phyloP scores from a whole-genome alignment of 208 protist genomes.

The Leishmania lainsoni region DNA sequence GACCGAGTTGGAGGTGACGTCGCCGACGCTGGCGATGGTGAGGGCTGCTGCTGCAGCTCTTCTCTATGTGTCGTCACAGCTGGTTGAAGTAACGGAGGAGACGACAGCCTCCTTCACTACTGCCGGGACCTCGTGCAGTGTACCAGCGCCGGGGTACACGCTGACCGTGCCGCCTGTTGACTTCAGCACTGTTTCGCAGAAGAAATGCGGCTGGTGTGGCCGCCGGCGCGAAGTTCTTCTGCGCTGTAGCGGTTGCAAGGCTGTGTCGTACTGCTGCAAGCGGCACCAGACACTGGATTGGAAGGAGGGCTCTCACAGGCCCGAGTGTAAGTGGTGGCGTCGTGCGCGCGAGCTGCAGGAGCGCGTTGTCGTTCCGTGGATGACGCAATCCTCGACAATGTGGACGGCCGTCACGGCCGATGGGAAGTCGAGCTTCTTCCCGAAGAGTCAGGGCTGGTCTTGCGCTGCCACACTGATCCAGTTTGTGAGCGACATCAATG shows the following conservation, averaged over 20 bases:
- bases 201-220: slow-evolving; percentile 68
- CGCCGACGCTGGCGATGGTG: slow-evolving; percentile 44
- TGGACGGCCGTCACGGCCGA: background rate
- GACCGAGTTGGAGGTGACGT: slow-evolving; percentile 36
- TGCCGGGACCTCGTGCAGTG: background rate
- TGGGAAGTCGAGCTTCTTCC: background rate
- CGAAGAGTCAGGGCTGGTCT: slow-evolving; percentile 21
- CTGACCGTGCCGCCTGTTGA: slow-evolving; percentile 21
- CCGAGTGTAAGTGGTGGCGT: slow-evolving; percentile 60
- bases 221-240: slow-evolving; percentile 61
- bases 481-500: slow-evolving; percentile 40
- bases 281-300: slow-evolving; percentile 79
- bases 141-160: slow-evolving; percentile 26
- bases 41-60: slow-evolving; percentile 44
- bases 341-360: slow-evolving; percentile 50
- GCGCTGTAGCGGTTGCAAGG: slow-evolving; percentile 72
- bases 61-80: slow-evolving; percentile 43
- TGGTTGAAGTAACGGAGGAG: slow-evolving; percentile 9
- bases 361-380: slow-evolving; percentile 34
- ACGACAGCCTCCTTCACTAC: background rate
- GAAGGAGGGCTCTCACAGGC: slow-evolving; percentile 58
- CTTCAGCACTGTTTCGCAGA: slow-evolving; percentile 10
- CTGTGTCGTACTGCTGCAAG: slow-evolving; percentile 78
- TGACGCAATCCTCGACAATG: background rate
- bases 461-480: slow-evolving; percentile 38